These are phyloP conservation scores for Sporisorium scitamineum DNA, from an alignment of 1,284 basidiomycete genomes.

Conservation along the genomic window DNA sequence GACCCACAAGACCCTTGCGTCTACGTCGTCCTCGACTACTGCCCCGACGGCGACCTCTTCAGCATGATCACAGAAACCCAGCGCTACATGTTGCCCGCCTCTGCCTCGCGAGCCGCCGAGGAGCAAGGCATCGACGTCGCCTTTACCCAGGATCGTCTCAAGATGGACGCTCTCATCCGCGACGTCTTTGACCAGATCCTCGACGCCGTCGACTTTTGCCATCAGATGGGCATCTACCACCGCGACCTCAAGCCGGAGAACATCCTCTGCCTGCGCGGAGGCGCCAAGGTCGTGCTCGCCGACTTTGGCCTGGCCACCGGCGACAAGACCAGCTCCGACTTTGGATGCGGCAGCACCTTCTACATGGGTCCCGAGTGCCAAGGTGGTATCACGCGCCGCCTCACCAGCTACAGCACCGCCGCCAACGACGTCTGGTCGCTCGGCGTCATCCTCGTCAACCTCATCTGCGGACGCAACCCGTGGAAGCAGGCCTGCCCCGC, in stretches of 20 bases:
- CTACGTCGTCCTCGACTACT: slow-evolving; percentile 77
- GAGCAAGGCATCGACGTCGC: slow-evolving; percentile 47
- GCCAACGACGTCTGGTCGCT: slow-evolving; percentile 90
- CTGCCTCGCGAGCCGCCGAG: slow-evolving; percentile 38
- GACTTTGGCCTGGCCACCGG: slow-evolving; percentile 97
- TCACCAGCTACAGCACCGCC: slow-evolving; percentile 78
- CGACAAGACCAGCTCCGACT: slow-evolving; percentile 87
- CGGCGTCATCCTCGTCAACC: slow-evolving; percentile 90
- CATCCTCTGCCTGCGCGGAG: slow-evolving; percentile 83
- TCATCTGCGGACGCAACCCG: slow-evolving; percentile 86
- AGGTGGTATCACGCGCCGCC: slow-evolving; percentile 75
- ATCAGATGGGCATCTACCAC: slow-evolving; percentile 83
- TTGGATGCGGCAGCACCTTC: slow-evolving; percentile 94
- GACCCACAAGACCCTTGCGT: slow-evolving; percentile 72
- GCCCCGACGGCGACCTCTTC: slow-evolving; percentile 91
- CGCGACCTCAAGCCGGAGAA: slow-evolving; percentile 99
- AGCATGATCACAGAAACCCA: slow-evolving; percentile 77
- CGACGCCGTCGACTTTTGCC: slow-evolving; percentile 89
- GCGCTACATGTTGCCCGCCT: slow-evolving; percentile 74
- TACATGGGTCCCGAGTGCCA: slow-evolving; percentile 98
- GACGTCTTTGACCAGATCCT: slow-evolving; percentile 75
- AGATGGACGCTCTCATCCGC: slow-evolving; percentile 64
- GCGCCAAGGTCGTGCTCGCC: slow-evolving; percentile 85
- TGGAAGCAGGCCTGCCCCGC: slow-evolving; percentile 82
- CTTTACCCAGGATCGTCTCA: slow-evolving; percentile 42